Conservation (phyloP, 768 basidiomycete species). For the Naganishia vaughanmartiniae region DNA sequence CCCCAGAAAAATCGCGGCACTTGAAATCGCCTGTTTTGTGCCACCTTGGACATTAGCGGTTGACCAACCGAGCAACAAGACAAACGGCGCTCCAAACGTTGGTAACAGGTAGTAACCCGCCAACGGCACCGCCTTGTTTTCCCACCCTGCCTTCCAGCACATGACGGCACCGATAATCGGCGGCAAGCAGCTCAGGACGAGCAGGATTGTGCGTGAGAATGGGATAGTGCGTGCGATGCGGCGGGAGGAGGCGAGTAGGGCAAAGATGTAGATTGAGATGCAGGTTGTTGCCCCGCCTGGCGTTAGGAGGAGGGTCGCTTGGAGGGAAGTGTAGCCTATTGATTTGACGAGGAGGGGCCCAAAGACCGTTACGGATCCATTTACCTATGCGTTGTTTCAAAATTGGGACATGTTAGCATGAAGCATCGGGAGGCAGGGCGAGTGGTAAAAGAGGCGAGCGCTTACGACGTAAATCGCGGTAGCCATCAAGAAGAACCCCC, state of each 20-base stretch:
- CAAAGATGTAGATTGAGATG: slow-evolving; percentile 47
- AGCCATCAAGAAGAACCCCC: slow-evolving; percentile 49
- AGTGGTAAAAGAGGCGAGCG: background rate
- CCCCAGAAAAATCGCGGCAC: slow-evolving; percentile 49
- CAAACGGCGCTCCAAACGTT: slow-evolving; percentile 52
- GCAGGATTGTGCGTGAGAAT: slow-evolving; percentile 46
- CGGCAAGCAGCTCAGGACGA: slow-evolving; percentile 50
- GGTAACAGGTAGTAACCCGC: slow-evolving; percentile 51
- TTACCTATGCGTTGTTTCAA: background rate
- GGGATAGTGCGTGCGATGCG: slow-evolving; percentile 44
- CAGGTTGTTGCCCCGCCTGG: slow-evolving; percentile 52
- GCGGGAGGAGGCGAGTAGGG: slow-evolving; percentile 44
- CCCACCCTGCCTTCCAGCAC: slow-evolving; percentile 50
- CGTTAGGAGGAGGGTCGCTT: slow-evolving; percentile 45
- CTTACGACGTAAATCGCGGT: slow-evolving; percentile 20
- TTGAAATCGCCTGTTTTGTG: slow-evolving; percentile 51
- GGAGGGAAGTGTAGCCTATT: slow-evolving; percentile 51
- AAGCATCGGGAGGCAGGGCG: background rate
- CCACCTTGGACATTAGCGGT: slow-evolving; percentile 50
- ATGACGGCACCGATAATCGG: slow-evolving; percentile 48
- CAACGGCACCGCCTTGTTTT: slow-evolving; percentile 45
- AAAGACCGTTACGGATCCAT: slow-evolving; percentile 49
- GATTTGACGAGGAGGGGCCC: slow-evolving; percentile 51
- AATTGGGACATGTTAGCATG: background rate
- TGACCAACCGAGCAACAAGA: slow-evolving; percentile 45